Conservation (phyloP, 2,329 filamentous ascomycete genomes). For the Penicillium sp. region DNA sequence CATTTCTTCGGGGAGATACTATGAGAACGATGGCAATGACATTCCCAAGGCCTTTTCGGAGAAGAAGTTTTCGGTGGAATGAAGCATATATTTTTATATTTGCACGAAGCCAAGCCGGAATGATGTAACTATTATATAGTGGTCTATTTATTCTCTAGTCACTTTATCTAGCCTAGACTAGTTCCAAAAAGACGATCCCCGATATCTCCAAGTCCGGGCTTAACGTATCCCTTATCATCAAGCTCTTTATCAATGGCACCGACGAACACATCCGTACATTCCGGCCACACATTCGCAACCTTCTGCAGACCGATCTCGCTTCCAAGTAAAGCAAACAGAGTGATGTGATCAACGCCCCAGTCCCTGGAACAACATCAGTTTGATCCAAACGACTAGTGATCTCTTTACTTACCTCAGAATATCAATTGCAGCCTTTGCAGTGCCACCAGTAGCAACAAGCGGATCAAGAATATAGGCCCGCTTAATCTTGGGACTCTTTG, state of each 20-base stretch:
- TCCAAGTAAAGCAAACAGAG: conserved; percentile 27
- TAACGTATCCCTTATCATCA: conserved; percentile 28
- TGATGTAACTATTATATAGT: neutral
- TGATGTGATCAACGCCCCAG: conserved; percentile 29
- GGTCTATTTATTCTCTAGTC: neutral
- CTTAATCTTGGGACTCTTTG: conserved; percentile 24
- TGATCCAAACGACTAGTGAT: conserved; percentile 9
- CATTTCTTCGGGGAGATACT: neutral
- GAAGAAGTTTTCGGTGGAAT: neutral
- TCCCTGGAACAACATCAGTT: conserved; percentile 15
- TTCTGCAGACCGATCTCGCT: conserved; percentile 21
- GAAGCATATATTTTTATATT: too few relatives aligned
- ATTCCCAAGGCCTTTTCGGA: neutral
- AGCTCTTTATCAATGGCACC: conserved; percentile 24
- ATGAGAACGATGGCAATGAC: neutral
- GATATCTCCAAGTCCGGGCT: conserved; percentile 31
- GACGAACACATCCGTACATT: conserved; percentile 27
- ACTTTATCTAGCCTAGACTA: conserved; percentile 11
- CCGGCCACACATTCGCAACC: conserved; percentile 26
- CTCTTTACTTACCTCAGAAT: conserved; percentile 25
- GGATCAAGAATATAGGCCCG: conserved; percentile 29
- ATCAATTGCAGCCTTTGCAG: conserved; percentile 25
- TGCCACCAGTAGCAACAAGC: conserved; percentile 29
- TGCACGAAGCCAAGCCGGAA: neutral
- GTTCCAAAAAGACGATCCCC: conserved; percentile 32